These are phyloP conservation scores for Tylopilus subfusipes DNA, from an alignment of 768 basidiomycete species.

Conservation along the genomic window DNA sequence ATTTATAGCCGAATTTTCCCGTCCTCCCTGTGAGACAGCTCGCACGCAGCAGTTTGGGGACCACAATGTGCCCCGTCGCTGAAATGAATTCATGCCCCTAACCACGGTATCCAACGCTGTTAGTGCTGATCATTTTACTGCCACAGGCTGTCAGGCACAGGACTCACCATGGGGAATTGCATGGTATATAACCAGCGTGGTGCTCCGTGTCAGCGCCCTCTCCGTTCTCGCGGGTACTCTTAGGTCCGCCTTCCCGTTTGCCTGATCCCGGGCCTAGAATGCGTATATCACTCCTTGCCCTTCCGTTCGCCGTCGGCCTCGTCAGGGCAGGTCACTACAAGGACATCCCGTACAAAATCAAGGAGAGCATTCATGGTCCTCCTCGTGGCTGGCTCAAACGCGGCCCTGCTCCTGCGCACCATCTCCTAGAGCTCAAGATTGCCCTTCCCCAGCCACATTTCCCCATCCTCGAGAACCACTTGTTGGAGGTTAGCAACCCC, in stretches of 20 bases:
- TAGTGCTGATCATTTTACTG: background rate
- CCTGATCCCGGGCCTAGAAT: conserved; percentile 2
- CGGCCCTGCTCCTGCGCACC: conserved; percentile 40
- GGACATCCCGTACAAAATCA: conserved; percentile 35
- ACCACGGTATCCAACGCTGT: too few relatives aligned
- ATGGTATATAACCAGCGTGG: conserved; percentile 11
- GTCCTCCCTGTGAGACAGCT: too few relatives aligned
- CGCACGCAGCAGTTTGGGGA: too few relatives aligned
- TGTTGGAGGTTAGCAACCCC: conserved; percentile 59
- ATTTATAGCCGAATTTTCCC: too few relatives aligned
- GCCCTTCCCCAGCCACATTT: conserved; percentile 55
- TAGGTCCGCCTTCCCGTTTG: background rate
- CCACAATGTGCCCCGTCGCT: too few relatives aligned
- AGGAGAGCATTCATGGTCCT: conserved; percentile 41
- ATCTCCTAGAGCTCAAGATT: conserved; percentile 52
- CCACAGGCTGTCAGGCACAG: background rate
- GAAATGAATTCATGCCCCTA: too few relatives aligned
- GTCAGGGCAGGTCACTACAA: conserved; percentile 9
- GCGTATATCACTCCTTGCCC: conserved; percentile 8
- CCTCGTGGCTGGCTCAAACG: conserved; percentile 50
- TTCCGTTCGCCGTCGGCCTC: conserved; percentile 12
- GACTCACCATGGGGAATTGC: background rate
- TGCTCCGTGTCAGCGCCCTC: too few relatives aligned
- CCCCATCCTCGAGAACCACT: conserved; percentile 44
- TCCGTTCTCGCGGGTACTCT: too few relatives aligned